These are phyloP conservation scores for Lanmaoa pseudosensibilis DNA, from an alignment of 768 basidiomycete genomes.

Conservation along the genomic window DNA sequence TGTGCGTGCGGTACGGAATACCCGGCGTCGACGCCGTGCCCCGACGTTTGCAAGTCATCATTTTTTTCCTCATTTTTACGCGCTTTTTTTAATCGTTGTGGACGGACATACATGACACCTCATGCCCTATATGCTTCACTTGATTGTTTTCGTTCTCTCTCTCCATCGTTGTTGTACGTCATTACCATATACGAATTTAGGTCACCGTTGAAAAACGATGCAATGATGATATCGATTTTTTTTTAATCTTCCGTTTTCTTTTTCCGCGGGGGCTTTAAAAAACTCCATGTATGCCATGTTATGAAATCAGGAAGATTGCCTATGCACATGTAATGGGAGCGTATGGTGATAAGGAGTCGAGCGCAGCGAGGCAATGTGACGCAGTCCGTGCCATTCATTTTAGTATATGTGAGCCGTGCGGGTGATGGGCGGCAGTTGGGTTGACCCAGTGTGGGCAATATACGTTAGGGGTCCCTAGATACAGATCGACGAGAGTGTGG, in stretches of 20 bases:
- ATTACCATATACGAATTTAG: slow-evolving; percentile 26
- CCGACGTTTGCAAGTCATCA: not conserved
- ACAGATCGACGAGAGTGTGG: not conserved
- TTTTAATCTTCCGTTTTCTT: no score
- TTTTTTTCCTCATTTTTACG: not conserved
- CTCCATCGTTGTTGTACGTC: not conserved
- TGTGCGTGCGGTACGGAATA: not conserved
- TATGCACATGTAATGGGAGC: no score
- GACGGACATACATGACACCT: slow-evolving; percentile 7
- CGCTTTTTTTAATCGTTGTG: slow-evolving; percentile 5
- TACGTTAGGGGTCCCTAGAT: no score
- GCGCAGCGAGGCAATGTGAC: no score
- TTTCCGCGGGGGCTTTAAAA: no score
- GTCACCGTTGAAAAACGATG: not conserved
- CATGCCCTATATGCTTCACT: not conserved
- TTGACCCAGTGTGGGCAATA: no score
- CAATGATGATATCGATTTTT: not conserved
- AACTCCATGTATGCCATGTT: no score
- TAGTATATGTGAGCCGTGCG: no score
- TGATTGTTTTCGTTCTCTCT: not conserved
- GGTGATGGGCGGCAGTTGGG: not conserved
- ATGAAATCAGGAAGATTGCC: no score
- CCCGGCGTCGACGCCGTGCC: not conserved
- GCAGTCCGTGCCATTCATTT: no score
- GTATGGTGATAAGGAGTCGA: no score